A percentile compares a stretch with the other conserved stretches of the same genome.
phyloP scores from a whole-genome alignment of 805 yeast species.

The Sugiyamaella smithiae region DNA sequence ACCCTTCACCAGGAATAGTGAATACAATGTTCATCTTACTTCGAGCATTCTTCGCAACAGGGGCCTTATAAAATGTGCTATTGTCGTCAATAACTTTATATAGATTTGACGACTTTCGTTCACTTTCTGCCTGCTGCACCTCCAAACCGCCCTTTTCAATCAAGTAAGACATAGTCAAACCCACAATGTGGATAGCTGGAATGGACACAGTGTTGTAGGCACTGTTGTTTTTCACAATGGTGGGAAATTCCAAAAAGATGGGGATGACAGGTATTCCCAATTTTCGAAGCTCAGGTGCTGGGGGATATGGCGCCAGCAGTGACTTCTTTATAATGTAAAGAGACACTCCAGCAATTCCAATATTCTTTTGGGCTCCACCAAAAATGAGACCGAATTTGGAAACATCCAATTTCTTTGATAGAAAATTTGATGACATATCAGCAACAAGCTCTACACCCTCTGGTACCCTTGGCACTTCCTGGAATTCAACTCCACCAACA shows the following conservation, averaged over 20 bases:
- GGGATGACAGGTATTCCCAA: slow-evolving; percentile 78
- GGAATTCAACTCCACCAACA: slow-evolving; percentile 90
- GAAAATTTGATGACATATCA: slow-evolving; percentile 91
- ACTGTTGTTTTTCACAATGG: slow-evolving; percentile 82
- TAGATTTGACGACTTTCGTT: slow-evolving; percentile 58
- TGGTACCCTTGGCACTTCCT: slow-evolving; percentile 51
- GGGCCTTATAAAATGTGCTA: slow-evolving; percentile 62
- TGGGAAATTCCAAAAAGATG: slow-evolving; percentile 82
- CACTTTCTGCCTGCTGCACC: slow-evolving; percentile 55
- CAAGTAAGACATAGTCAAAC: slow-evolving; percentile 67
- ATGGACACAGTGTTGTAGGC: slow-evolving; percentile 96
- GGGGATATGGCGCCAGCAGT: slow-evolving; percentile 58
- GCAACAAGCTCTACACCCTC: slow-evolving; percentile 79
- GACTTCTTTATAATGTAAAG: slow-evolving; percentile 85
- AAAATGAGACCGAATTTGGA: slow-evolving; percentile 81
- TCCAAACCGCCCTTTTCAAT: slow-evolving; percentile 69
- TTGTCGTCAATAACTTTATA: slow-evolving; percentile 64
- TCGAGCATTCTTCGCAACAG: slow-evolving; percentile 63
- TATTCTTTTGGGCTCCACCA: slow-evolving; percentile 99
- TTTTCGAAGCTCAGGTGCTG: slow-evolving; percentile 56
- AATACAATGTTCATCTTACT: slow-evolving; percentile 94
- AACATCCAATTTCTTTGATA: slow-evolving; percentile 78
- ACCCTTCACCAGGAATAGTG: slow-evolving; percentile 58
- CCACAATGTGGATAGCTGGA: slow-evolving; percentile 82
- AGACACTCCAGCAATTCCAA: slow-evolving; percentile 94